A percentile compares a stretch with the other conserved stretches of the same genome.
These are phyloP conservation scores for Coniella lustricola DNA, from an alignment of 2,329 filamentous ascomycete genomes.

Conservation along the genomic window DNA sequence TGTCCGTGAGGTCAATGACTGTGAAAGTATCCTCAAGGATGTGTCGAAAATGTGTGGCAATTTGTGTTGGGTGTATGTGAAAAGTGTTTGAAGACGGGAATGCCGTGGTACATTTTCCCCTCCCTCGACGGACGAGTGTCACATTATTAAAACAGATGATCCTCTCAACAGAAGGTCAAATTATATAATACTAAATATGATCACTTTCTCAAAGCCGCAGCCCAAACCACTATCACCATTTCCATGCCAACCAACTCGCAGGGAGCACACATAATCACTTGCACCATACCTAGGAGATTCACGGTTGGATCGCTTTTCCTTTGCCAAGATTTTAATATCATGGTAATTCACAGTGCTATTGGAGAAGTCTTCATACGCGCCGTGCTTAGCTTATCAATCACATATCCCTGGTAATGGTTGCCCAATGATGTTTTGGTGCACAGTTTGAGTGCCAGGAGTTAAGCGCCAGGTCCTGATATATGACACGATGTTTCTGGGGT, in stretches of 20 bases:
- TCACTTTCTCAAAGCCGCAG: background rate
- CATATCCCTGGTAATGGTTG: conserved; percentile 3
- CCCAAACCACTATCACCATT: conserved; percentile 3
- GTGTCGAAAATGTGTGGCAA: background rate
- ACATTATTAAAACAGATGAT: conserved; percentile 3
- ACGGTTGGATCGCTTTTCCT: conserved; percentile 6
- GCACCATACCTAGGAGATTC: background rate
- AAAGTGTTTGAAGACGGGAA: background rate
- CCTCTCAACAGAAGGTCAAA: background rate
- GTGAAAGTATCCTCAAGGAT: background rate
- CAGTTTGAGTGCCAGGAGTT: background rate
- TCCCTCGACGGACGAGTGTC: conserved; percentile 1
- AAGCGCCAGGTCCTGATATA: conserved; percentile 7
- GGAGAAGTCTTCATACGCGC: conserved; percentile 13
- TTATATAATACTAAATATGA: no score
- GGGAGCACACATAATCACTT: background rate
- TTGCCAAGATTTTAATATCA: background rate
- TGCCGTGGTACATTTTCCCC: background rate
- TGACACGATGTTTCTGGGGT: no score
- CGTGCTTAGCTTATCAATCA: conserved; percentile 9
- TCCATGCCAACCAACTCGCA: conserved; percentile 9
- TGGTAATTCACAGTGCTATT: conserved; percentile 4
- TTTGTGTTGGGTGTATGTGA: background rate
- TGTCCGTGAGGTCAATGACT: conserved; percentile 8
- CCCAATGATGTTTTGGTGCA: conserved; percentile 2